Evolutionary conservation across 2,329 filamentous ascomycete species (phyloP), one percentile per base, ranked within the genome.

Genomic region (Aaosphaeria arxii): DNA sequence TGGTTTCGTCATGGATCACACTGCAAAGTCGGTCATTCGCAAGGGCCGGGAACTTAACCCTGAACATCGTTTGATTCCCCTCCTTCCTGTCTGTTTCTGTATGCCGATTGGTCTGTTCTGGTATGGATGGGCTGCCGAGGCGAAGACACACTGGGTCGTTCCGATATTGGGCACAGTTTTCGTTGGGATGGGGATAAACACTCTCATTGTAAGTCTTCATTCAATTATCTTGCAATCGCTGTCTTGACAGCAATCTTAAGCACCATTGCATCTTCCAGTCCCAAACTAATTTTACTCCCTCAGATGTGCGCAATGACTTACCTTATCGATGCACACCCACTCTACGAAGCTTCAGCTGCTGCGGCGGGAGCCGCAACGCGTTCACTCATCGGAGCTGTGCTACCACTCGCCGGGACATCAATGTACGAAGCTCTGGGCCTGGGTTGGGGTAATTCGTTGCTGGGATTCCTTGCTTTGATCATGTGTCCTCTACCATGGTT

Each of bases 381-480:
- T 32, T 74, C 70, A 9, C 58, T 82, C 0, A 66, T 80, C 5
- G 82, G 80, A 7, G 80, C 77, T 2, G 63, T 82, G n/a, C 66
- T 86, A 0, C 84, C 83, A 0, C 66, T 85, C n/a, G 77, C 77
- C 4, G 81, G 78, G 0, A 70, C 76, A 5, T 57, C 66, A 30
- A 82, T 87, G 81, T 87, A 86, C 54, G 62, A 72, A 5, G 69
- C 61, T 1, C 61, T 86, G 2, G 82, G 82, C 0, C 56, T 82
- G 3, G 82, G 83, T 0, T 84, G 82, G 64, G 83, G 82, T 0
- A 82, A 79, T 47, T 75, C 71, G 32, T 47, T 82, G 42, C 58
- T 82, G 3, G 79, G 68, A 0, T 81, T 82, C 45, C 71, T 81
- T 44, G 70, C 74, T 4, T 42, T 78, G 5, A 72, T 63, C 0